These are phyloP conservation scores for Agrocybe pediades DNA, from an alignment of 768 basidiomycete species.

Conservation along the genomic window DNA sequence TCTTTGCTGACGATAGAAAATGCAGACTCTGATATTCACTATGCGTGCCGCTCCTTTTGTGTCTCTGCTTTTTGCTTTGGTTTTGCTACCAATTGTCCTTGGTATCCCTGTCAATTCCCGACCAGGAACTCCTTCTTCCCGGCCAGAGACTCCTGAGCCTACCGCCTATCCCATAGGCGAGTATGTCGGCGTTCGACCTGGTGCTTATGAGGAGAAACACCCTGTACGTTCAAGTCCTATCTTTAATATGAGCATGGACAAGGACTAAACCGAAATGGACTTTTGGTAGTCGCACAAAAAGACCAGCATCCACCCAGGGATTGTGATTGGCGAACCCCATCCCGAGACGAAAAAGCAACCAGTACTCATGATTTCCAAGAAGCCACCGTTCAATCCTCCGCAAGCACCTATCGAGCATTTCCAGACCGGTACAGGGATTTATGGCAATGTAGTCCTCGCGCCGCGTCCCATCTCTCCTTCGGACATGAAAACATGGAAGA, in stretches of 20 bases:
- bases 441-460: constrained; percentile 19
- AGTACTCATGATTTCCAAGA: constrained; percentile 26
- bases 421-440: constrained; percentile 12
- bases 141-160: constrained; percentile 1
- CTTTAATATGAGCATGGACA: neutral
- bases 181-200: constrained; percentile 19
- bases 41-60: neutral
- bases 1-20: too few species aligned
- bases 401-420: constrained; percentile 16
- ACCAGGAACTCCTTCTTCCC: neutral
- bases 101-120: neutral
- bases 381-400: constrained; percentile 22
- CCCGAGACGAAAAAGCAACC: constrained; percentile 14
- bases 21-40: neutral
- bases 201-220: constrained; percentile 16
- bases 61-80: neutral
- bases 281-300: constrained; percentile 6
- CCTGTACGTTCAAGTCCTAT: neutral
- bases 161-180: constrained; percentile 12
- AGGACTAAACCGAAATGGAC: neutral
- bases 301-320: constrained; percentile 24
- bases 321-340: constrained; percentile 18
- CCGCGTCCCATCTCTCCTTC: constrained; percentile 7
- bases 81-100: neutral
- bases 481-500: constrained; percentile 20